Conservation (phyloP, 805 yeast genomes). For the Kuraishia cidri region DNA sequence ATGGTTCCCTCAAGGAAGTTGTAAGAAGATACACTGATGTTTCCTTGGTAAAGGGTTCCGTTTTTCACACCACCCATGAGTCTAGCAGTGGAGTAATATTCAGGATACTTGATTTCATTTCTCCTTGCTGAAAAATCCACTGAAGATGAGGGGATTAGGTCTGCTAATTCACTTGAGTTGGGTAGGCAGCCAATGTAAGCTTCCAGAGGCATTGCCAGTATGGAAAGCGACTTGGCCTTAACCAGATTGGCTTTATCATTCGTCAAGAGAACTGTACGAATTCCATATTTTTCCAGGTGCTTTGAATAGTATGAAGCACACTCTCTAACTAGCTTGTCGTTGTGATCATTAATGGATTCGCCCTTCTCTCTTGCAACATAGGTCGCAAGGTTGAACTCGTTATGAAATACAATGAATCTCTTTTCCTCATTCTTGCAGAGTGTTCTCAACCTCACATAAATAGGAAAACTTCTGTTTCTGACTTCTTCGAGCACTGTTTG, state of each 20-base stretch:
- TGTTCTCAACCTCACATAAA: constrained; percentile 75
- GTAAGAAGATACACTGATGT: constrained; percentile 70
- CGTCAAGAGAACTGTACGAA: constrained; percentile 55
- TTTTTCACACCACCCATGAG: constrained; percentile 85
- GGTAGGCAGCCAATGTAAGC: constrained; percentile 68
- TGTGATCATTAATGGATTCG: constrained; percentile 81
- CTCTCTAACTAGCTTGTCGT: constrained; percentile 82
- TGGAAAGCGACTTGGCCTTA: constrained; percentile 44
- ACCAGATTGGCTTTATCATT: constrained; percentile 64
- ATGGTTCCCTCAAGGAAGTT: constrained; percentile 86
- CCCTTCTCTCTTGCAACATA: constrained; percentile 49
- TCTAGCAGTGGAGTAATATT: constrained; percentile 73
- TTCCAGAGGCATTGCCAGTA: constrained; percentile 46
- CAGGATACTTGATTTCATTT: constrained; percentile 57
- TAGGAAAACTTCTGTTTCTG: constrained; percentile 76
- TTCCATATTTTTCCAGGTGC: constrained; percentile 43
- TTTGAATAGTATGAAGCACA: constrained; percentile 62
- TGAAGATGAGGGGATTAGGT: constrained; percentile 54
- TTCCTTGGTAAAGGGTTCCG: constrained; percentile 84
- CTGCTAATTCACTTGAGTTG: constrained; percentile 66
- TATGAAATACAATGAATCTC: constrained; percentile 85
- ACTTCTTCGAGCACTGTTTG: constrained; percentile 95
- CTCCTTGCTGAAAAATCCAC: constrained; percentile 25
- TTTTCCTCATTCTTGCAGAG: constrained; percentile 70
- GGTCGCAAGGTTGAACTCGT: constrained; percentile 76